Evolutionary conservation across 768 basidiomycete genomes (phyloP), one percentile per base, ranked within the genome.

Genomic region (Galerina marginata): DNA sequence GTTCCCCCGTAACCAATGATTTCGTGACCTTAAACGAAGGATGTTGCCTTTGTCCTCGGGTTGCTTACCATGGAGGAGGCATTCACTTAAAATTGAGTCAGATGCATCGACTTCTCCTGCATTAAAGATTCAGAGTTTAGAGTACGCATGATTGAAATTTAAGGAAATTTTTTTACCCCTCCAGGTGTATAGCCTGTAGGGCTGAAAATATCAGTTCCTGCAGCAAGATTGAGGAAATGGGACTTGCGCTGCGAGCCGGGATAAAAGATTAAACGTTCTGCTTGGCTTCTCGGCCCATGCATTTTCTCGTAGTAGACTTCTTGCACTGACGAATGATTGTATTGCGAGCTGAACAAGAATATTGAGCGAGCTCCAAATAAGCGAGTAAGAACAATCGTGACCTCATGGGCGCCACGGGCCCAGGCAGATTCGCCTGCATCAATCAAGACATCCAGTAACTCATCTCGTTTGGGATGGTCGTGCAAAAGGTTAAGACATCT

Each of bases 361-460:
- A 11, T 47, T 40, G 12, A 33, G 9, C 54, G 3, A 59, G 45
- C 45, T 10, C 15, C 15, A 11, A 40, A 20, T 47, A 15, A 1
- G 14, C 45, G n/a, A 23, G 26, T 43, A 39, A 9, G 44, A 26
- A 4, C 20, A 25, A 44, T 16, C 10, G 39, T 38, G 12, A 11
- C 88, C 78, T 92, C 90, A 67, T 91, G 89, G 38, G 90, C 90
- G 23, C 90, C 90, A 53, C 89, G 81, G 7, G 83, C 81, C 79
- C 87, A 85, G 5, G 90, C 88, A 39, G 87, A 85, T 65, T 90
- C 87, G 2, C 88, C 89, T 20, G 89, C 89, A 53, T 88, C 83
- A 16, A 89, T 82, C 9, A 90, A 75, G 25, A 88, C 81, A 57
- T 83, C 77, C 29, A 89, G 69, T 23, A 90, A 68, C 63, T 86